Evolutionary conservation across 257 asterid genomes (phyloP).

Genomic region (Gentiana straminea): DNA sequence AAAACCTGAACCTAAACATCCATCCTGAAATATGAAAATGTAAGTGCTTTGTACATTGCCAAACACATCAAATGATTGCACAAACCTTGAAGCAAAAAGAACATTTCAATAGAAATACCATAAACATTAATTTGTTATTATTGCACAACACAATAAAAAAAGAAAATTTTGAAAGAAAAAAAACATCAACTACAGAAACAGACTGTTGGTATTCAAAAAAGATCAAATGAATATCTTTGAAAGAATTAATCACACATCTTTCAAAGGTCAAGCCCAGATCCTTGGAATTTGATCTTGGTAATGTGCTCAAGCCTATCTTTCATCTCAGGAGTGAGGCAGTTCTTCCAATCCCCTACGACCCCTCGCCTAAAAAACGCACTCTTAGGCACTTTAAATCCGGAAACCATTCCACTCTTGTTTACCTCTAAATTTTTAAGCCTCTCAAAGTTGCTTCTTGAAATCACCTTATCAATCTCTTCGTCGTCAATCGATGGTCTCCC

Average conservation of each 20-base stretch:
- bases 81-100: too few species aligned
- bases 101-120: too few species aligned
- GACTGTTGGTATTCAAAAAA: too few species aligned
- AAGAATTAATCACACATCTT: neutral
- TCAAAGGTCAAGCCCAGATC: conserved; percentile 23
- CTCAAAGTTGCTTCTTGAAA: conserved; percentile 34
- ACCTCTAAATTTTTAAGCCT: conserved; percentile 36
- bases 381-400: conserved; percentile 23
- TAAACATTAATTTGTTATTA: too few species aligned
- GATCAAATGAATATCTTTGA: neutral
- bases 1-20: too few species aligned
- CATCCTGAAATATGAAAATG: too few species aligned
- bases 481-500: conserved; percentile 24
- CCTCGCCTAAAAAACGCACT: conserved; percentile 25
- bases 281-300: conserved; percentile 17
- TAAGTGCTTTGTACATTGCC: too few species aligned
- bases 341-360: conserved; percentile 34
- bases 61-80: too few species aligned
- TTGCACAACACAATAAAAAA: too few species aligned
- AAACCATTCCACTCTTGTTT: conserved; percentile 21
- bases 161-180: neutral
- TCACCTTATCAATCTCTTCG: conserved; percentile 19
- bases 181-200: neutral
- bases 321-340: conserved; percentile 26
- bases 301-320: conserved; percentile 18